These are phyloP conservation scores for Coniosporium apollinis DNA, from an alignment of 495 filamentous ascomycete genomes.

Conservation along the genomic window DNA sequence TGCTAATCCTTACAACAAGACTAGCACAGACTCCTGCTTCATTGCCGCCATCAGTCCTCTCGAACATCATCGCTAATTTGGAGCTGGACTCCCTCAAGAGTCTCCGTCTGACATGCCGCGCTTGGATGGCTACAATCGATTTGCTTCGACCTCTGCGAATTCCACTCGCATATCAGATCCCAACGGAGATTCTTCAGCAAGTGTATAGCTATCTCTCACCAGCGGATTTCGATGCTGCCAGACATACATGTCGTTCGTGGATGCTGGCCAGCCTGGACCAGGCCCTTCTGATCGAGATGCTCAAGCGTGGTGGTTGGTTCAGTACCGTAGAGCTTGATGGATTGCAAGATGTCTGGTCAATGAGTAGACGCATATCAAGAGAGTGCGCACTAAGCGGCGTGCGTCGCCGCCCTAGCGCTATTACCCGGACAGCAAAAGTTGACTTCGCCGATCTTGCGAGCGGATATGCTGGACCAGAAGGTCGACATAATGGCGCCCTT, in stretches of 20 bases:
- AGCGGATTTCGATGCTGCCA: conserved; percentile 46
- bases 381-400: conserved; percentile 41
- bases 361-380: conserved; percentile 43
- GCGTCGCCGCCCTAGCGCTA: conserved; percentile 20
- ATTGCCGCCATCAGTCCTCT: no score
- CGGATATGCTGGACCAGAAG: conserved; percentile 10
- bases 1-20: no score
- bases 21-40: no score
- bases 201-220: conserved; percentile 40
- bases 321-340: conserved; percentile 27
- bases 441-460: conserved; percentile 23
- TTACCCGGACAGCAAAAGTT: conserved; percentile 4
- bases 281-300: conserved; percentile 33
- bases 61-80: neutral
- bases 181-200: conserved; percentile 44
- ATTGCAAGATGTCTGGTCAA: conserved; percentile 31
- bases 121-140: conserved; percentile 12
- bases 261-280: conserved; percentile 43
- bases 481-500: conserved; percentile 12
- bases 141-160: conserved; percentile 21
- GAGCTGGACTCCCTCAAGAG: conserved; percentile 5
- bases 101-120: conserved; percentile 20
- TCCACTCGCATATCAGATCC: conserved; percentile 22
- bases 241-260: conserved; percentile 50
- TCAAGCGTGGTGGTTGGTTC: conserved; percentile 45